Evolutionary conservation across 208 protist species (phyloP).

Genomic region (Entamoeba invadens): DNA sequence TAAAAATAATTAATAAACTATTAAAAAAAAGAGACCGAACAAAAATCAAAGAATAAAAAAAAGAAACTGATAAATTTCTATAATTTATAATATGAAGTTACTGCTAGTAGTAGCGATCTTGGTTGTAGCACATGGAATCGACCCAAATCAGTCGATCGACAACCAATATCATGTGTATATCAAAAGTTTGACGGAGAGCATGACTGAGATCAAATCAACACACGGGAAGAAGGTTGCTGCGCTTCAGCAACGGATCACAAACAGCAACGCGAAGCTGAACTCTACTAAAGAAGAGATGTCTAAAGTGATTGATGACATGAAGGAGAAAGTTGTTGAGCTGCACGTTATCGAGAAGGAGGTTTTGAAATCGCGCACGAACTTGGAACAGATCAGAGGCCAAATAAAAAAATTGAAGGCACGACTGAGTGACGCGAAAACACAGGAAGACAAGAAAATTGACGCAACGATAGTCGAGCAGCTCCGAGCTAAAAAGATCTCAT

Average conservation of each 20-base stretch:
- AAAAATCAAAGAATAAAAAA: neutral
- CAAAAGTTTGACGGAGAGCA: neutral
- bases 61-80: neutral
- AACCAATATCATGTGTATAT: neutral
- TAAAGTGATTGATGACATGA: neutral
- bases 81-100: constrained; percentile 1
- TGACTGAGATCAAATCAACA: neutral
- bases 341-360: neutral
- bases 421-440: neutral
- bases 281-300: neutral
- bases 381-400: neutral
- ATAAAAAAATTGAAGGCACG: neutral
- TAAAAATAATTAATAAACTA: neutral
- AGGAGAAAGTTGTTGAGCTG: neutral
- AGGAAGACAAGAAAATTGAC: neutral
- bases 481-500: neutral
- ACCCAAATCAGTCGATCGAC: neutral
- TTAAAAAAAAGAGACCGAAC: no score
- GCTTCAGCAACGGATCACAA: neutral
- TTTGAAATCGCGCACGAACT: neutral
- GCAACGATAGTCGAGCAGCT: neutral
- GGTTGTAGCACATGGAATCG: neutral
- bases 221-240: neutral
- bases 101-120: neutral
- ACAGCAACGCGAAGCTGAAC: neutral